Conservation (phyloP, 371 early-diverging fungal genomes). For the Actinomortierella wolfii region DNA sequence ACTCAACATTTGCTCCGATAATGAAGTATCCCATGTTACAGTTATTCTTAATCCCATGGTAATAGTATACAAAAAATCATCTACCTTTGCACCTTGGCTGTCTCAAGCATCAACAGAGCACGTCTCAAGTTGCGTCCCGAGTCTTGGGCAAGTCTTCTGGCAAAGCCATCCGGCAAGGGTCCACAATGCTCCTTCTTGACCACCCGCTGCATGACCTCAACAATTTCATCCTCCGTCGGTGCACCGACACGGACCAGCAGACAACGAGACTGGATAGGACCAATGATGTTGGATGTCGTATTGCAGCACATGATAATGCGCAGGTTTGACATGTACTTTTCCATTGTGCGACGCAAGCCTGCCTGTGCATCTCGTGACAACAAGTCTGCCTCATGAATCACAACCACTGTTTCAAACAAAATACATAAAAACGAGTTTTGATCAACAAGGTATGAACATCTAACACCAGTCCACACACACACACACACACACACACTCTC, state of each 20-base stretch:
- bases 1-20: too few relatives aligned
- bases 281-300: constrained; percentile 90
- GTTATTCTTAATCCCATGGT: too few relatives aligned
- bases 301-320: constrained; percentile 95
- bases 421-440: too few relatives aligned
- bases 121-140: constrained; percentile 89
- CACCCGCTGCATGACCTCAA: constrained; percentile 67
- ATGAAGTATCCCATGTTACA: too few relatives aligned
- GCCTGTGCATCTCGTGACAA: constrained; percentile 97
- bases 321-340: constrained; percentile 95
- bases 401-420: too few relatives aligned
- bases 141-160: constrained; percentile 67
- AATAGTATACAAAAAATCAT: constrained; percentile 8
- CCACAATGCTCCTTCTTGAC: constrained; percentile 78
- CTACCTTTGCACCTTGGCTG: constrained; percentile 78
- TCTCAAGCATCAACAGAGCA: constrained; percentile 91
- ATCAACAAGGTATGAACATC: too few relatives aligned
- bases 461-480: too few relatives aligned
- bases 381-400: constrained; percentile 96
- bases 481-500: too few relatives aligned
- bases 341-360: constrained; percentile 99
- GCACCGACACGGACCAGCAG: constrained; percentile 90
- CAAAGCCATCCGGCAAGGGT: constrained; percentile 67
- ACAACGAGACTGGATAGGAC: constrained; percentile 96
- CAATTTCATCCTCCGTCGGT: constrained; percentile 77